Conservation (phyloP, 2,329 filamentous ascomycete species). For the Phialophora chinensis region DNA sequence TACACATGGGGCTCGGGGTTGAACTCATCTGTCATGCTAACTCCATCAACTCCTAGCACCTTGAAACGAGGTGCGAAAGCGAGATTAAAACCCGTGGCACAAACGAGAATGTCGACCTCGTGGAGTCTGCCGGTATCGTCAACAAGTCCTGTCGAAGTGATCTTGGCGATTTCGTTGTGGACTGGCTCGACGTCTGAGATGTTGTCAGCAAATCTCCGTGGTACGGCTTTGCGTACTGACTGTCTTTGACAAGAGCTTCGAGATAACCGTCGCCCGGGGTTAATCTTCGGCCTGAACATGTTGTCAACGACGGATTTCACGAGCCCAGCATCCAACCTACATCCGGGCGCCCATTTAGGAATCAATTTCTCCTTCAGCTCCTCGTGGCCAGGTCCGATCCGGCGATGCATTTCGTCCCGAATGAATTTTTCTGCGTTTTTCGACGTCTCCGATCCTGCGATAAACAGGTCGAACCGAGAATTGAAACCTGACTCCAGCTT, state of each 20-base stretch:
- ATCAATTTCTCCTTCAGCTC: slow-evolving; percentile 48
- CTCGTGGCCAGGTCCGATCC: slow-evolving; percentile 51
- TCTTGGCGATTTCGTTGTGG: slow-evolving; percentile 49
- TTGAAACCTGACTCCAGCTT: slow-evolving; percentile 54
- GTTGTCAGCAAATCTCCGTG: neutral
- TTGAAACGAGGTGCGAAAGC: slow-evolving; percentile 29
- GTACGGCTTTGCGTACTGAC: slow-evolving; percentile 10
- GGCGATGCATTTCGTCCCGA: slow-evolving; percentile 52
- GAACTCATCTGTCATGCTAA: slow-evolving; percentile 21
- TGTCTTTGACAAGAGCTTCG: slow-evolving; percentile 51
- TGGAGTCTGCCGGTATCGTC: slow-evolving; percentile 47
- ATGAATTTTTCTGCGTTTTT: slow-evolving; percentile 50
- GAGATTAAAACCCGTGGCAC: slow-evolving; percentile 53
- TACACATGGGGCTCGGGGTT: slow-evolving; percentile 25
- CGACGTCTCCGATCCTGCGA: slow-evolving; percentile 50
- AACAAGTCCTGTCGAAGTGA: slow-evolving; percentile 49
- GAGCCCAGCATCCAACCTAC: slow-evolving; percentile 33
- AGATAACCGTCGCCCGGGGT: slow-evolving; percentile 61
- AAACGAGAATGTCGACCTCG: slow-evolving; percentile 49
- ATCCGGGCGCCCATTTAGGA: slow-evolving; percentile 46
- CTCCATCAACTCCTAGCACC: slow-evolving; percentile 19
- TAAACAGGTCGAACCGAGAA: slow-evolving; percentile 51
- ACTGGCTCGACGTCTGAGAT: slow-evolving; percentile 24
- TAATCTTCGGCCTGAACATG: slow-evolving; percentile 46
- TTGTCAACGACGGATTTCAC: neutral